Conservation (phyloP, 352 stramenopile genomes). For the Phytophthora syringae region DNA sequence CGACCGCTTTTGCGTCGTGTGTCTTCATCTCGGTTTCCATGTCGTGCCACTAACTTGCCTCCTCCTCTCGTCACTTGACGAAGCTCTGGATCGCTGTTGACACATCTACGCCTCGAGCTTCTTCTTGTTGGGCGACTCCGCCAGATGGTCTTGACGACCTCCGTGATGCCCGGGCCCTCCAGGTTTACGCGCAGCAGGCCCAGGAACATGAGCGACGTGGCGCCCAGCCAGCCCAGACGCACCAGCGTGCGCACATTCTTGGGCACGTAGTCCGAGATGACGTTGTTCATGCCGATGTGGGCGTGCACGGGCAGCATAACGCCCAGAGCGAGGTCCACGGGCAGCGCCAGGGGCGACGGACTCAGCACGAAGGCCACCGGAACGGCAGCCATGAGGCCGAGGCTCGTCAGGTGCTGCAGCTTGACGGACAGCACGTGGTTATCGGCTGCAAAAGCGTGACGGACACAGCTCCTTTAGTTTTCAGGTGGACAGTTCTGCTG, state of each 20-base stretch:
- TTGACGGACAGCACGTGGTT: conserved; percentile 74
- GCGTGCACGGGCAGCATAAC: conserved; percentile 89
- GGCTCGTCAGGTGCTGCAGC: conserved; percentile 66
- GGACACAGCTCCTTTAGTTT: not conserved
- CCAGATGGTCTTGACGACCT: conserved; percentile 90
- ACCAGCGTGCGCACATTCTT: conserved; percentile 68
- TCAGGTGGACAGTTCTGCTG: not conserved
- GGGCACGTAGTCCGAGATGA: conserved; percentile 95
- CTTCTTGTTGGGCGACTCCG: conserved; percentile 79
- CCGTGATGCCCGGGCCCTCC: conserved; percentile 83
- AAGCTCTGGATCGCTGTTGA: not conserved
- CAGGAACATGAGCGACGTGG: conserved; percentile 82
- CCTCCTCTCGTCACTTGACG: not conserved
- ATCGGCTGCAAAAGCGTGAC: conserved; percentile 52
- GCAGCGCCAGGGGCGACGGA: conserved; percentile 71
- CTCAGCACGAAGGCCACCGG: conserved; percentile 79
- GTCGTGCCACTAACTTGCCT: conserved; percentile 12
- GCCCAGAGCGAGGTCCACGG: conserved; percentile 83
- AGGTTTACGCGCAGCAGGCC: conserved; percentile 88
- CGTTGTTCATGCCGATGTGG: conserved; percentile 95
- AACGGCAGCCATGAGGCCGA: conserved; percentile 63
- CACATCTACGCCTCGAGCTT: conserved; percentile 41
- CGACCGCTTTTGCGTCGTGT: conserved; percentile 5
- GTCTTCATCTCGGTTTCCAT: conserved; percentile 34
- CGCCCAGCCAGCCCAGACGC: conserved; percentile 73